phyloP scores from a whole-genome alignment of 371 early-diverging fungal species.

The Mycotypha africana region DNA sequence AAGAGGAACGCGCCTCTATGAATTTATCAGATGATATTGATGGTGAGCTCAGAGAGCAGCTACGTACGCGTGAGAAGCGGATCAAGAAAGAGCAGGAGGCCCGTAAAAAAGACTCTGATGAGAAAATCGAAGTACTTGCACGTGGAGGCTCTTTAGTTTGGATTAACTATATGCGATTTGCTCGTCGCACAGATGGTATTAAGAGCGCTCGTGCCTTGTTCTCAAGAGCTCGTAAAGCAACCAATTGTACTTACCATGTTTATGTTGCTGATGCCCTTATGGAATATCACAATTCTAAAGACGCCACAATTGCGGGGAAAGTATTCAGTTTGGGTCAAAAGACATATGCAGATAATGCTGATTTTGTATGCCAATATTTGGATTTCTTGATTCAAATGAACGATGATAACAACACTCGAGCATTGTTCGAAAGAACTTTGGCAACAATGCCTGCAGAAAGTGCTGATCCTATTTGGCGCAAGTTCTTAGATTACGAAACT shows the following conservation, averaged over 20 bases:
- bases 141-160: constrained; percentile 68
- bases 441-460: constrained; percentile 68
- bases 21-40: constrained; percentile 67
- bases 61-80: constrained; percentile 60
- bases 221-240: constrained; percentile 73
- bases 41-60: constrained; percentile 75
- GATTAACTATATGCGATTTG: constrained; percentile 85
- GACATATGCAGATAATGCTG: constrained; percentile 65
- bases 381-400: constrained; percentile 84
- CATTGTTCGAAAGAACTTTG: constrained; percentile 80
- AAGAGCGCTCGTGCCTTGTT: constrained; percentile 78
- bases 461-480: constrained; percentile 72
- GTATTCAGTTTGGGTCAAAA: constrained; percentile 91
- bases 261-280: constrained; percentile 85
- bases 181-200: constrained; percentile 75
- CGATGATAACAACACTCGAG: constrained; percentile 89
- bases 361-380: constrained; percentile 77
- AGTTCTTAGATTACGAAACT: constrained; percentile 80
- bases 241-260: constrained; percentile 76
- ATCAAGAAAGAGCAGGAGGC: constrained; percentile 60
- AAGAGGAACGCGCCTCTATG: constrained; percentile 31
- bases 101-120: constrained; percentile 55
- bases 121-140: constrained; percentile 58
- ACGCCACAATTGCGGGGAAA: constrained; percentile 76
- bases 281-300: constrained; percentile 91